A percentile compares a stretch with the other conserved stretches of the same genome.
Conservation (phyloP, 768 basidiomycete genomes). For the Xerocomellus chrysenteron region DNA sequence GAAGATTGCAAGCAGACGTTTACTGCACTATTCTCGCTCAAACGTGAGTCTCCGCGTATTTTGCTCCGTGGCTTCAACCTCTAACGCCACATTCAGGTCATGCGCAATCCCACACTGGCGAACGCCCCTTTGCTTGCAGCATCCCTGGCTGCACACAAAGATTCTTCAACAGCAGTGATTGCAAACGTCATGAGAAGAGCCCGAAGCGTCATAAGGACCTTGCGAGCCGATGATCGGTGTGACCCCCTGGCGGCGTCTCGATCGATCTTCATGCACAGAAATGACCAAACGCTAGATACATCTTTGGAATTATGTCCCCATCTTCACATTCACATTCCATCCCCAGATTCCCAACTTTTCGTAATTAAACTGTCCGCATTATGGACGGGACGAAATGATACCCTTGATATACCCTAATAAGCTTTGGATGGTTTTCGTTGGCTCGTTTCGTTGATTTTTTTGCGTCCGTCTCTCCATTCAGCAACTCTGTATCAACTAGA, state of each 20-base stretch:
- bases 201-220: constrained; percentile 30
- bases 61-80: neutral
- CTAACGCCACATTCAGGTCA: constrained; percentile 25
- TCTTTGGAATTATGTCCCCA: constrained; percentile 7
- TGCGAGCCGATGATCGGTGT: constrained; percentile 11
- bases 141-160: constrained; percentile 28
- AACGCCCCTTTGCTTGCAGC: constrained; percentile 24
- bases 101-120: constrained; percentile 28
- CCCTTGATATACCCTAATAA: constrained; percentile 23
- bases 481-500: constrained; percentile 17
- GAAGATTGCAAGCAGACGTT: constrained; percentile 24
- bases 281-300: constrained; percentile 1
- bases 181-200: constrained; percentile 36
- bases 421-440: constrained; percentile 11
- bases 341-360: neutral
- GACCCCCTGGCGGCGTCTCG: constrained; percentile 12
- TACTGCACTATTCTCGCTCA: constrained; percentile 33
- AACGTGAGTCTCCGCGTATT: constrained; percentile 20
- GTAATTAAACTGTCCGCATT: constrained; percentile 2
- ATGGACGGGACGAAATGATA: constrained; percentile 17
- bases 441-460: neutral
- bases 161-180: constrained; percentile 34
- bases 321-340: constrained; percentile 9
- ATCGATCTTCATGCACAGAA: constrained; percentile 21
- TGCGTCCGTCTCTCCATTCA: neutral